A percentile compares a stretch with the other conserved stretches of the same genome.
These are phyloP conservation scores for Cicer arietinum DNA, from an alignment of 306 rosid species.

Conservation along the genomic window DNA sequence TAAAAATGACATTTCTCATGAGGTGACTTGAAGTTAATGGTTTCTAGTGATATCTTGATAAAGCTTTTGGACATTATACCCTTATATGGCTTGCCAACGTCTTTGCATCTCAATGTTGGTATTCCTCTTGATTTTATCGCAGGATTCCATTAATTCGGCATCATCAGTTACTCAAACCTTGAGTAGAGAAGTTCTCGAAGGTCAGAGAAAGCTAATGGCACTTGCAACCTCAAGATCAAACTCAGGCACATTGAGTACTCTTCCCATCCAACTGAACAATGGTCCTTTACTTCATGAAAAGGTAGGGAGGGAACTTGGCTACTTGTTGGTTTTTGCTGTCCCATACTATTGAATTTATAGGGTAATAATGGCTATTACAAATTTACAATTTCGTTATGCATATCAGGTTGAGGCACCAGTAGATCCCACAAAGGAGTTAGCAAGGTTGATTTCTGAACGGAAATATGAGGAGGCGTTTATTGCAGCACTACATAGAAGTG, in stretches of 20 bases:
- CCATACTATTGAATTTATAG: slow-evolving; percentile 9
- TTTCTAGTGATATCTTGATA: slow-evolving; percentile 20
- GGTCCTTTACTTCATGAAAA: slow-evolving; percentile 89
- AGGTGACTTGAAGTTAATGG: slow-evolving; percentile 8
- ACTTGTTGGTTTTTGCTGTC: slow-evolving; percentile 11
- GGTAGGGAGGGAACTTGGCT: slow-evolving; percentile 52
- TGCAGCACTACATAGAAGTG: slow-evolving; percentile 86
- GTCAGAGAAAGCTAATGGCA: slow-evolving; percentile 85
- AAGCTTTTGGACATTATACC: neutral
- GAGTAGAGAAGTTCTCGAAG: slow-evolving; percentile 85
- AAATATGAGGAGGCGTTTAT: slow-evolving; percentile 95
- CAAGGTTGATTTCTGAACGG: slow-evolving; percentile 76
- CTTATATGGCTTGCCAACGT: slow-evolving; percentile 26
- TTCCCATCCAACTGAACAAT: slow-evolving; percentile 73
- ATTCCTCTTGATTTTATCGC: slow-evolving; percentile 45
- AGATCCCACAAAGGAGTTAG: slow-evolving; percentile 91
- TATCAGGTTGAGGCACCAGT: slow-evolving; percentile 82
- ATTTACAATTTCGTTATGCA: slow-evolving; percentile 30
- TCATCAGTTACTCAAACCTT: slow-evolving; percentile 83
- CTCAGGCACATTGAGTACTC: slow-evolving; percentile 69
- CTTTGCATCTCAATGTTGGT: slow-evolving; percentile 16
- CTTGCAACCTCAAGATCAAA: slow-evolving; percentile 74
- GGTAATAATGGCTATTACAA: slow-evolving; percentile 22
- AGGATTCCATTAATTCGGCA: slow-evolving; percentile 90
- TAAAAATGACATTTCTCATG: neutral